Evolutionary conservation across 805 yeast species (phyloP).

Genomic region (Pichia californica): DNA sequence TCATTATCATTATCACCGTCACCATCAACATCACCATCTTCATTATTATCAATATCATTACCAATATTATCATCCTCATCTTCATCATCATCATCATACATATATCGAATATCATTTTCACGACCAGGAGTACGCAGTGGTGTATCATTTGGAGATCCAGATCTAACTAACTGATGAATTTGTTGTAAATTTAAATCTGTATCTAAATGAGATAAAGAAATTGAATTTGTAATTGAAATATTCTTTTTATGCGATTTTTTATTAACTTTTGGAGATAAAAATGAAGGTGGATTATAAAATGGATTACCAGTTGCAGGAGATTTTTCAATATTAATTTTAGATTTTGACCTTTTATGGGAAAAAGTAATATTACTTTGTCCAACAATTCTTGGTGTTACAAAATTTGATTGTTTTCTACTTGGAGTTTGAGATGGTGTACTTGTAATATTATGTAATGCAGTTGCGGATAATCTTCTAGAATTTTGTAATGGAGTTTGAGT

Average conservation of each 20-base stretch:
- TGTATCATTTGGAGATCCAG: constrained; percentile 23
- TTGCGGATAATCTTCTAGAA: constrained; percentile 15
- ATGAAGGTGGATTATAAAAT: constrained; percentile 41
- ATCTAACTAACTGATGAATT: constrained; percentile 10
- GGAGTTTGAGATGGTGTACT: constrained; percentile 11
- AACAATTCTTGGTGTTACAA: constrained; percentile 13
- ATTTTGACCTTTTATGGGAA: constrained; percentile 19
- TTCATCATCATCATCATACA: constrained; percentile 15
- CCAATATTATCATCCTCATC: constrained; percentile 3
- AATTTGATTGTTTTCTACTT: constrained; percentile 2
- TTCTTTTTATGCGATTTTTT: constrained; percentile 27
- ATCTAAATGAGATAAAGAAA: constrained; percentile 27
- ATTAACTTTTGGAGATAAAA: constrained; percentile 35
- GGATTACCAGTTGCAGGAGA: constrained; percentile 39
- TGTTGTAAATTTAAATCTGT: constrained; percentile 26
- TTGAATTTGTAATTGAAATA: constrained; percentile 26
- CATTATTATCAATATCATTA: constrained; percentile 10
- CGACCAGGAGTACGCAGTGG: constrained; percentile 25
- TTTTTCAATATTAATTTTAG: constrained; percentile 21
- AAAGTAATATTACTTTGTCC: background rate
- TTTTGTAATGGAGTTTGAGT: constrained; percentile 18
- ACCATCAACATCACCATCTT: constrained; percentile 11
- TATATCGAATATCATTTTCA: constrained; percentile 10
- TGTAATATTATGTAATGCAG: background rate
- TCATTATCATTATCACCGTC: background rate